Percentiles rank a stretch among this genome's conserved stretches.
Conservation (phyloP, 2,329 filamentous ascomycete genomes). For the Venturia oleaginea region DNA sequence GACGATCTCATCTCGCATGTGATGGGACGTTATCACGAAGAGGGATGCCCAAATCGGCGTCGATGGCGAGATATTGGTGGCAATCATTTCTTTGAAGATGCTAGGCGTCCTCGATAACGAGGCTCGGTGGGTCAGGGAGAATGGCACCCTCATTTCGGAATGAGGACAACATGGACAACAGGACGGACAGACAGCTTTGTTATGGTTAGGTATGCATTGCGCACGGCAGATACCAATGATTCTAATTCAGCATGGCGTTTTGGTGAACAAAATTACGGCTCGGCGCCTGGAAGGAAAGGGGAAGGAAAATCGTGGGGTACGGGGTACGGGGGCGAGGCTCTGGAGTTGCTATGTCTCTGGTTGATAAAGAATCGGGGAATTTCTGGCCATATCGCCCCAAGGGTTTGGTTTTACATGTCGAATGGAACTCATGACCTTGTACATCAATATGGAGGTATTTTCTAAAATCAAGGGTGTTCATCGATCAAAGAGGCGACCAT, state of each 20-base stretch:
- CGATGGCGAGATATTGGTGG: background rate
- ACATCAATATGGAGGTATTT: background rate
- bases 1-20: background rate
- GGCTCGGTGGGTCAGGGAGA: background rate
- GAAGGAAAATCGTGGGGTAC: background rate
- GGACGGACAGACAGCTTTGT: background rate
- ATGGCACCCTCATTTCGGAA: background rate
- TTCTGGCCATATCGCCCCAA: background rate
- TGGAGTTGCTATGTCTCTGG: background rate
- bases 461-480: background rate
- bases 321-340: no score
- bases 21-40: background rate
- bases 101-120: background rate
- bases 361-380: background rate
- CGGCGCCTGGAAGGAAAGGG: background rate
- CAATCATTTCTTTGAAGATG: background rate
- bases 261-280: background rate
- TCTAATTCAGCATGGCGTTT: constrained; percentile 1
- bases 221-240: background rate
- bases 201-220: background rate
- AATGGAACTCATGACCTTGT: background rate
- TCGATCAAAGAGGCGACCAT: no score
- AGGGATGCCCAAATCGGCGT: background rate
- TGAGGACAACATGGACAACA: background rate
- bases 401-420: no score